A percentile compares a stretch with the other conserved stretches of the same genome.
Conservation (phyloP, 1,139 yeast species). For the Dujonia santamariae region DNA sequence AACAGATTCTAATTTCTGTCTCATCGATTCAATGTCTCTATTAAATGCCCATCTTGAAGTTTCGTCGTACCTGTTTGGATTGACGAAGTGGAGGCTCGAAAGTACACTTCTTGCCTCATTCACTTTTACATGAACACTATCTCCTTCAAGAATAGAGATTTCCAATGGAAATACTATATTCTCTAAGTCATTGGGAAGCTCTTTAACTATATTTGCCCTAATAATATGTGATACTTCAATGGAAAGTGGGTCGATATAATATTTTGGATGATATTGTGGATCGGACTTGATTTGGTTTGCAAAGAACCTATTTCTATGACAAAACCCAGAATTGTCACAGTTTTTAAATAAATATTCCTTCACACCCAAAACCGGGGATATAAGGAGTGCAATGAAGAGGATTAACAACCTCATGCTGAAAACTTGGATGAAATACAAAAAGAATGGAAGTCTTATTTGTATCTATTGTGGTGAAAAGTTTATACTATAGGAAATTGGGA, state of each 20-base stretch:
- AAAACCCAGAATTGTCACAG: slow-evolving; percentile 83
- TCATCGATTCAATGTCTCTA: slow-evolving; percentile 2
- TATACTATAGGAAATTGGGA: no score
- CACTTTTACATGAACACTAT: slow-evolving; percentile 55
- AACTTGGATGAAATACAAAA: not conserved
- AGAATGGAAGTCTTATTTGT: not conserved
- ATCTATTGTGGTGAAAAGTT: not conserved
- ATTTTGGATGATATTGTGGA: slow-evolving; percentile 40
- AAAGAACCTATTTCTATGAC: slow-evolving; percentile 74
- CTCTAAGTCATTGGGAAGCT: slow-evolving; percentile 23
- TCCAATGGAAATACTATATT: slow-evolving; percentile 49
- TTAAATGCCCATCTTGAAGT: slow-evolving; percentile 59
- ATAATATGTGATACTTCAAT: slow-evolving; percentile 23
- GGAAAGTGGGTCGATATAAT: slow-evolving; percentile 47
- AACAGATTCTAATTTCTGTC: slow-evolving; percentile 12
- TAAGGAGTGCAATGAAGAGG: not conserved
- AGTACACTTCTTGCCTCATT: slow-evolving; percentile 44
- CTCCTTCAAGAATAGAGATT: slow-evolving; percentile 52
- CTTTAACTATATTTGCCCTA: slow-evolving; percentile 48
- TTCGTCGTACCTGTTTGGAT: slow-evolving; percentile 54
- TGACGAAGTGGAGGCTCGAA: slow-evolving; percentile 16
- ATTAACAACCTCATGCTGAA: not conserved
- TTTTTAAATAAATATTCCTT: slow-evolving; percentile 73
- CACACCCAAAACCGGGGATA: slow-evolving; percentile 37
- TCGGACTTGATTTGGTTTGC: slow-evolving; percentile 40